Percentiles rank a stretch among this genome's conserved stretches.
Conservation (phyloP, 1,284 basidiomycete species). For the Peniophora sp. region DNA sequence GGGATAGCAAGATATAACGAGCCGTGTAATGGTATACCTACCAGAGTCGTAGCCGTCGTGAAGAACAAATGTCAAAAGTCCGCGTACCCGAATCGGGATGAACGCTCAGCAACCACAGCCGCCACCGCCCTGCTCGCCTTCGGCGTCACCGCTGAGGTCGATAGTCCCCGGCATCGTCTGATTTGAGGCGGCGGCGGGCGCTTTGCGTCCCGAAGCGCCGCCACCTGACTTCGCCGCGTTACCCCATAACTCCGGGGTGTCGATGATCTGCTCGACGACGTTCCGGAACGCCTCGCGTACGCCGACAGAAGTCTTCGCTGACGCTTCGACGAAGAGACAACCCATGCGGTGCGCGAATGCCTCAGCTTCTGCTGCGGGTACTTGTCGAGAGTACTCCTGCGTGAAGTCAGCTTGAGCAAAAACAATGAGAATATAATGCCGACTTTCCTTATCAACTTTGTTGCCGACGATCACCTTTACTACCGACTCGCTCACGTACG, state of each 20-base stretch:
- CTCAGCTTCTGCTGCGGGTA: conserved; percentile 72
- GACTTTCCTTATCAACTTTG: conserved; percentile 84
- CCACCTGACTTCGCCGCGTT: conserved; percentile 11
- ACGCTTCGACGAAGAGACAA: conserved; percentile 81
- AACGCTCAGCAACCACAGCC: too few species aligned
- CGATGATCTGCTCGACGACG: conserved; percentile 56
- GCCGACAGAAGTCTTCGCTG: conserved; percentile 80
- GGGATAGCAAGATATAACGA: too few species aligned
- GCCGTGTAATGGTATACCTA: too few species aligned
- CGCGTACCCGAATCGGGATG: too few species aligned
- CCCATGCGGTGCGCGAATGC: conserved; percentile 78
- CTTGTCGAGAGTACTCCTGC: conserved; percentile 86
- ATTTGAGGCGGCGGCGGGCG: conserved; percentile 5
- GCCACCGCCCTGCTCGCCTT: conserved; percentile 1
- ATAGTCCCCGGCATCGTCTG: conserved; percentile 31
- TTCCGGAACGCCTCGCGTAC: conserved; percentile 78
- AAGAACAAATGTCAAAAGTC: too few species aligned
- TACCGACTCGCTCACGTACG: conserved; percentile 83
- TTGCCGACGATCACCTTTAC: conserved; percentile 95
- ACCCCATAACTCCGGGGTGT: conserved; percentile 48
- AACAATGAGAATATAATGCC: not conserved
- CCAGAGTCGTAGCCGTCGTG: too few species aligned
- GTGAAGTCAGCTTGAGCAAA: not conserved
- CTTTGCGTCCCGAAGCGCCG: not conserved
- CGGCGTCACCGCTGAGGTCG: conserved; percentile 14